Conservation (phyloP, 805 yeast genomes). For the Pichia heedii region DNA sequence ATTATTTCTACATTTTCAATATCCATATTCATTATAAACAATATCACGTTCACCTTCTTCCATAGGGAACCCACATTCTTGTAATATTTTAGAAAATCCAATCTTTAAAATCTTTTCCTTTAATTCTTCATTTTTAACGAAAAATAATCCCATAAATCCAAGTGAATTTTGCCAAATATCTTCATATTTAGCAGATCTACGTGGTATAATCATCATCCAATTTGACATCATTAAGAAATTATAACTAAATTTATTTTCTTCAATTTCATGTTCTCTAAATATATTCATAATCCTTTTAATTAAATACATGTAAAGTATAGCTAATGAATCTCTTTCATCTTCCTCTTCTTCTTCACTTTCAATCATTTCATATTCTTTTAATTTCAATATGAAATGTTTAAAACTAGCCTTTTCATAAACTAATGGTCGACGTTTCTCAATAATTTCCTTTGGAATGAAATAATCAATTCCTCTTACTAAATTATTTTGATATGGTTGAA, state of each 20-base stretch:
- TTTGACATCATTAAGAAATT: conserved; percentile 73
- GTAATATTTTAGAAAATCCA: conserved; percentile 45
- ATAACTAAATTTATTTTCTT: conserved; percentile 47
- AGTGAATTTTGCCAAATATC: conserved; percentile 67
- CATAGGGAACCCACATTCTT: conserved; percentile 57
- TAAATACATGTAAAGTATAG: conserved; percentile 61
- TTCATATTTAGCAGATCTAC: conserved; percentile 47
- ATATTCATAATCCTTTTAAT: conserved; percentile 64
- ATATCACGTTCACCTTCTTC: conserved; percentile 38
- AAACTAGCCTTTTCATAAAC: conserved; percentile 56
- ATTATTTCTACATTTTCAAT: conserved; percentile 25
- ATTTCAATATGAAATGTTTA: conserved; percentile 73
- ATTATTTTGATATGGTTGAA: conserved; percentile 48
- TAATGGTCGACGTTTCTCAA: conserved; percentile 44
- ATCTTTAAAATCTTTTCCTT: conserved; percentile 37
- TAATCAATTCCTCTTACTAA: conserved; percentile 36
- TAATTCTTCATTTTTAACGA: conserved; percentile 60
- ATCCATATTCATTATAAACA: conserved; percentile 56
- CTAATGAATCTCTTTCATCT: conserved; percentile 48
- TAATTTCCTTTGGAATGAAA: conserved; percentile 42
- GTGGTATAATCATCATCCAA: conserved; percentile 85
- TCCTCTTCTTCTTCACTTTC: conserved; percentile 26
- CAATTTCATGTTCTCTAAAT: conserved; percentile 41
- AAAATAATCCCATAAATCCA: conserved; percentile 69
- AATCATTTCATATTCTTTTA: conserved; percentile 32